A percentile compares a stretch with the other conserved stretches of the same genome.
Evolutionary conservation across 2,329 filamentous ascomycete species (phyloP).

Genomic region (Botrytis paeoniae): DNA sequence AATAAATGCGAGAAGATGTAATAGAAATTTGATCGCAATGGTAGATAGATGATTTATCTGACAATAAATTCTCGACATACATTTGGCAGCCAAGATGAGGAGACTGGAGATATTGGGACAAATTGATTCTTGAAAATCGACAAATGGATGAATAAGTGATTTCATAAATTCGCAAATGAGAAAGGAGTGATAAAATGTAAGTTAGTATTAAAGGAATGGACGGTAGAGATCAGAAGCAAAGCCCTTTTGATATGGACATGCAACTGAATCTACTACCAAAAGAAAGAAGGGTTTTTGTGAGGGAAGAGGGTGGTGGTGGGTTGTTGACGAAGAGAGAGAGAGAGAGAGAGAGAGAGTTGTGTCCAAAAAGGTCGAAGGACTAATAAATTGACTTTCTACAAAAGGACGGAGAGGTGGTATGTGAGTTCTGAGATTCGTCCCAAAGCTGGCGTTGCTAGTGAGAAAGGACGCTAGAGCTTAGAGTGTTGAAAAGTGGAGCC

Average conservation of each 20-base stretch:
- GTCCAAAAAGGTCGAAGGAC: neutral
- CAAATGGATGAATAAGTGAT: constrained; percentile 15
- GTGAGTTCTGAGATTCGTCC: constrained; percentile 3
- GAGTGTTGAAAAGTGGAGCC: constrained; percentile 3
- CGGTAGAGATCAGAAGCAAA: constrained; percentile 22
- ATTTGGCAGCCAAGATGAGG: constrained; percentile 6
- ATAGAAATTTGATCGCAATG: neutral
- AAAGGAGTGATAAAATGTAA: constrained; percentile 14
- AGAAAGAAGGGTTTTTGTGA: neutral
- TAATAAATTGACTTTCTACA: neutral
- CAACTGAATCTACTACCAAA: constrained; percentile 22
- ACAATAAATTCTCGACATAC: neutral
- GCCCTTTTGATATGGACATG: constrained; percentile 14
- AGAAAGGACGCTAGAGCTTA: constrained; percentile 3
- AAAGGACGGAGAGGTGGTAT: neutral
- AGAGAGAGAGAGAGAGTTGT: neutral
- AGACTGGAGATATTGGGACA: neutral
- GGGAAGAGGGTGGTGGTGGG: constrained; percentile 1
- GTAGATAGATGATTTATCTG: neutral
- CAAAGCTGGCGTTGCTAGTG: constrained; percentile 1
- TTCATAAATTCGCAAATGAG: constrained; percentile 6
- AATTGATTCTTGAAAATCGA: constrained; percentile 14
- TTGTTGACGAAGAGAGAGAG: neutral
- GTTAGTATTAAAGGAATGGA: constrained; percentile 21
- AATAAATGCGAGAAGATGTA: neutral